These are phyloP conservation scores for Hypseocharis bilobata DNA, from an alignment of 441 rosid genomes.

Conservation along the genomic window DNA sequence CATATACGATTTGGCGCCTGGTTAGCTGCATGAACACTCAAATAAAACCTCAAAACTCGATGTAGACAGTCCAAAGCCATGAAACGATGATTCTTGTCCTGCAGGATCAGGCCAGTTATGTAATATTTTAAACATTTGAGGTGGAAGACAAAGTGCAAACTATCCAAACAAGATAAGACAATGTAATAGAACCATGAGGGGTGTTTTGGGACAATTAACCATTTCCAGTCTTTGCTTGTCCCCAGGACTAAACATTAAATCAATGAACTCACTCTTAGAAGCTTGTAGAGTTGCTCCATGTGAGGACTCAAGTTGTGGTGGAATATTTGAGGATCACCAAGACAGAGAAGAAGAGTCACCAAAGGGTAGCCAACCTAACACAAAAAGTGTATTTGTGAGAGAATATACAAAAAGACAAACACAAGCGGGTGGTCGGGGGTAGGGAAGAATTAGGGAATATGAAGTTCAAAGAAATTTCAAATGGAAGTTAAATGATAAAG, in stretches of 20 bases:
- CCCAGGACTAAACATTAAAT: conserved; percentile 11
- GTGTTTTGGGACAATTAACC: not conserved
- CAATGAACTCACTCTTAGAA: conserved; percentile 64
- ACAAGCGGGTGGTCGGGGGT: not conserved
- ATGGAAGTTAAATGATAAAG: not conserved
- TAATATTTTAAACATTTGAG: not conserved
- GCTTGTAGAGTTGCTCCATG: conserved; percentile 98
- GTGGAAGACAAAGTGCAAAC: too few relatives aligned
- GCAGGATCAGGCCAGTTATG: conserved; percentile 22
- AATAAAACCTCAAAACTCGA: conserved; percentile 88
- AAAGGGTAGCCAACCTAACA: conserved; percentile 93
- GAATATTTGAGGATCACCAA: conserved; percentile 93
- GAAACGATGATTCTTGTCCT: conserved; percentile 97
- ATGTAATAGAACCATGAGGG: not conserved
- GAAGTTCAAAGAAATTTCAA: not conserved
- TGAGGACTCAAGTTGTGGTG: conserved; percentile 73
- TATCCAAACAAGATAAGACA: conserved; percentile 7
- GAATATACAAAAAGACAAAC: conserved; percentile 16
- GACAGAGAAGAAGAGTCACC: conserved; percentile 98
- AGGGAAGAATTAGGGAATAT: not conserved
- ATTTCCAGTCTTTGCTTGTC: conserved; percentile 11
- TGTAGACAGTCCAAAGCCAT: conserved; percentile 97
- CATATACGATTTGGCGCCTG: conserved; percentile 91
- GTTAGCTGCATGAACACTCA: conserved; percentile 86
- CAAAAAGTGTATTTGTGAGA: conserved; percentile 21